A percentile compares a stretch with the other conserved stretches of the same genome.
These are phyloP conservation scores for Hylodesmum podocarpum DNA, from an alignment of 306 rosid species.

Conservation along the genomic window DNA sequence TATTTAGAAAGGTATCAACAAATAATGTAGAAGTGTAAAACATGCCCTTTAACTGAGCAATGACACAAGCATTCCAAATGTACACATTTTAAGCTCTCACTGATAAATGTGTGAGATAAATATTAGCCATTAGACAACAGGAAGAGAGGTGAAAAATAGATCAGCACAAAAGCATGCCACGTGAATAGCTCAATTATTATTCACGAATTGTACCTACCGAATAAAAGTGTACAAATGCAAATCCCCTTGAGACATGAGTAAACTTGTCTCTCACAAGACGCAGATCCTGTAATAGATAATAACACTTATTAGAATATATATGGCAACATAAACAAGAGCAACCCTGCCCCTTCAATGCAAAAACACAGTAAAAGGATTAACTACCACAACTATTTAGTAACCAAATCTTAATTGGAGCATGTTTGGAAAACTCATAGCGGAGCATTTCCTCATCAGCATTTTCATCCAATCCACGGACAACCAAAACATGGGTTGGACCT, in stretches of 20 bases:
- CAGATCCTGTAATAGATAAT: slow-evolving; percentile 71
- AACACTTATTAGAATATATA: slow-evolving; percentile 24
- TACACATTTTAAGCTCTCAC: neutral
- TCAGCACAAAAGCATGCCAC: slow-evolving; percentile 7
- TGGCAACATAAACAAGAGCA: slow-evolving; percentile 23
- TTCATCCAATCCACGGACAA: slow-evolving; percentile 98
- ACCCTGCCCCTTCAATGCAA: neutral
- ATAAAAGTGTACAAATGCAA: slow-evolving; percentile 95
- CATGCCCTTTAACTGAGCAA: neutral
- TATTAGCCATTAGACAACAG: neutral
- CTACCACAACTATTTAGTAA: slow-evolving; percentile 21
- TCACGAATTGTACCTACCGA: slow-evolving; percentile 60
- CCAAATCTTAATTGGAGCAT: slow-evolving; percentile 90
- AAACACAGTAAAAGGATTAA: neutral
- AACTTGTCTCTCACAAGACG: slow-evolving; percentile 98
- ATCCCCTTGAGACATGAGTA: slow-evolving; percentile 97
- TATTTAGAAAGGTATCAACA: slow-evolving; percentile 2
- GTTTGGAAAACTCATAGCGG: slow-evolving; percentile 96
- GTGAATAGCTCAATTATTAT: slow-evolving; percentile 14
- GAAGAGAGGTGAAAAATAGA: neutral
- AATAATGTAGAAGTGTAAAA: neutral
- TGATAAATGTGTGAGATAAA: neutral
- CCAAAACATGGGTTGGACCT: slow-evolving; percentile 99
- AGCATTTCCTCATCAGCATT: slow-evolving; percentile 99
- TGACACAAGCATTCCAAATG: neutral